Base-by-base conservation (phyloP, 1,139 yeast species). In the Geotrichum candidum region DNA sequence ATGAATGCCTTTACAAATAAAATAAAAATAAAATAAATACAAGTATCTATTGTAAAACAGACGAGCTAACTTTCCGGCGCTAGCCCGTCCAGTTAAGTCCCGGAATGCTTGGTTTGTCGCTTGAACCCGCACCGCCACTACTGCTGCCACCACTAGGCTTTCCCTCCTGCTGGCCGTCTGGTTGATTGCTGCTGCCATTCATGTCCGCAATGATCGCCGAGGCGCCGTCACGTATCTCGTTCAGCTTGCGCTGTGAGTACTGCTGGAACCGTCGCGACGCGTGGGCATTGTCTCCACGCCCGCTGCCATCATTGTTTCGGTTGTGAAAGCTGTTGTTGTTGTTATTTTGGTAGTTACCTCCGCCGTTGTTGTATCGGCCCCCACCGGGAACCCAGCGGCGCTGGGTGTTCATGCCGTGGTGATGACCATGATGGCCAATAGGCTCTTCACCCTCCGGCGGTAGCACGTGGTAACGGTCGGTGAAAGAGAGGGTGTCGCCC, bases 401-500 rank as follows among this genome's bases (percentile, higher is more conserved):
- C 48, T 41, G 48, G 22, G 18, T n/a, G 45, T 51, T 56, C 55
- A 56, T 51, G 10, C 48, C 48, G 10, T 48, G 54, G 22, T 54
- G 45, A 2, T 50, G 51, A 9, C 59, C 59, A 7, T 54, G 38
- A 11, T 51, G 51, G 45, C 58, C 50, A n/a, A 54, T 50, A 50
- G 45, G 23, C 13, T 53, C 54, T 25, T 60, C 62, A 23, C 59
- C 63, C 41, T 63, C 65, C 7, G 60, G 46, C 15, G 58, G 65
- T 25, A 56, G 46, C 13, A 58, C 59, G 38, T 63, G 63, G 41
- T 90, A 85, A 25, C 91, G 87, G 73, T 92, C 97, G 67, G 86
- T 84, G 76, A 85, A 90, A 2, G 92, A 88, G 72, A 82, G 83
- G 0, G 90, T 88, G 75, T 94, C 99, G 68, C 87, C 88, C 1